phyloP scores from a whole-genome alignment of 1,284 basidiomycete species.

The Puccinia hordei region DNA sequence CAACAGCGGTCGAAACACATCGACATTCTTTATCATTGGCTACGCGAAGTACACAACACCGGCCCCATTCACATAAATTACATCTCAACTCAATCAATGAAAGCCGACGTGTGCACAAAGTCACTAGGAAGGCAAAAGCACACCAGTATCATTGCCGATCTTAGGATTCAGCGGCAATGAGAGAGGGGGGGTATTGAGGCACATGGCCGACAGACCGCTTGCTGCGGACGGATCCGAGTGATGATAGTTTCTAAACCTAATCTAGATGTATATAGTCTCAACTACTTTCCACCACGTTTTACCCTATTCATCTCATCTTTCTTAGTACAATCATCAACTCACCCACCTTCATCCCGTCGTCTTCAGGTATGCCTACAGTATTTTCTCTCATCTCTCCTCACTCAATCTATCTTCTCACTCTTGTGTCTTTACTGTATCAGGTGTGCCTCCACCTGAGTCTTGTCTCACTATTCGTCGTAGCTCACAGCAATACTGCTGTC shows the following conservation, averaged over 20 bases:
- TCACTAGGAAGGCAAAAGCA: slow-evolving; percentile 8
- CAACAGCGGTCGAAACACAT: background rate
- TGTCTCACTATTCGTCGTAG: background rate
- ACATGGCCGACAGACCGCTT: too few relatives aligned
- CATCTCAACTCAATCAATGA: background rate
- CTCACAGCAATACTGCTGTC: background rate
- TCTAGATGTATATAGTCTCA: background rate
- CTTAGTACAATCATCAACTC: background rate
- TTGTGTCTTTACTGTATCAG: background rate
- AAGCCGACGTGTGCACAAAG: slow-evolving; percentile 4
- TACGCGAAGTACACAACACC: background rate
- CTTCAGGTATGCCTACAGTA: background rate
- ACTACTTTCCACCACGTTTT: background rate
- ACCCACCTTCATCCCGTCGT: background rate
- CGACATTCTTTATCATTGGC: background rate
- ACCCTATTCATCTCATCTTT: background rate
- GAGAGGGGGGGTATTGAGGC: slow-evolving; percentile 12
- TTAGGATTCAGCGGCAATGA: slow-evolving; percentile 2
- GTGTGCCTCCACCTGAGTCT: slow-evolving; percentile 6
- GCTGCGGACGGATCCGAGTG: too few relatives aligned
- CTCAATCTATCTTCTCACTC: background rate
- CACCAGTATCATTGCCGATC: background rate
- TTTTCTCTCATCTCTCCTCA: background rate
- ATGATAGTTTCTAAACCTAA: too few relatives aligned
- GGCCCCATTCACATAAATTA: background rate